Evolutionary conservation across 2,329 filamentous ascomycete genomes (phyloP), one percentile per base, ranked within the genome.

Genomic region (Sodiomyces alkalinus): DNA sequence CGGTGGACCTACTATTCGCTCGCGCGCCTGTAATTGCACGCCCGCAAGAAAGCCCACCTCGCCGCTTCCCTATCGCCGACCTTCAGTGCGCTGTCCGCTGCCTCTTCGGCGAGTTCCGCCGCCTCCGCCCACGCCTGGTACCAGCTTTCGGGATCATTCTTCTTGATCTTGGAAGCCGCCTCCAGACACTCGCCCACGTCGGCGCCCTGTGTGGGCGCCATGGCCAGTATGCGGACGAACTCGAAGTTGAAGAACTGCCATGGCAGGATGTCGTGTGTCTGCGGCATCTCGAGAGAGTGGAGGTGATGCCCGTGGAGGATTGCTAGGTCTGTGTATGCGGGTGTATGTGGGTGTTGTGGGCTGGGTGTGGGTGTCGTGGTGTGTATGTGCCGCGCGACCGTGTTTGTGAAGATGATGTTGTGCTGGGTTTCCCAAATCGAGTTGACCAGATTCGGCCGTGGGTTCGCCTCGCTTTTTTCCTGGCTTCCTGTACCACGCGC

Each of bases 211-310:
- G 36, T 39, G 1, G 46, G 41, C 0, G 55, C 44, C 2, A 39
- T 52, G 24, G 47, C 51, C 5, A 62, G 47, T 15, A 62, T 27
- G 5, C 59, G 52, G 9, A 55, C 27, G 4, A 44, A 38, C 36
- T 62, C 58, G 34, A 62, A 62, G 36, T 61, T 41, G 46, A 55
- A 60, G 31, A 58, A 23, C n/a, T n/a, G n/a, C n/a, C n/a, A n/a
- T n/a, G n/a, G n/a, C n/a, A n/a, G n/a, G n/a, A n/a, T n/a, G n/a
- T n/a, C n/a, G n/a, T n/a, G n/a, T n/a, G n/a, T n/a, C n/a, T n/a
- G n/a, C n/a, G n/a, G n/a, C n/a, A n/a, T n/a, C n/a, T n/a, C n/a
- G n/a, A n/a, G n/a, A n/a, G n/a, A n/a, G n/a, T n/a, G n/a, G n/a
- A n/a, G n/a, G n/a, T n/a, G n/a, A n/a, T n/a, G n/a, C n/a, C n/a